Evolutionary conservation across 2,329 filamentous ascomycete species (phyloP).

Genomic region (Xylariomycetidae sp.): DNA sequence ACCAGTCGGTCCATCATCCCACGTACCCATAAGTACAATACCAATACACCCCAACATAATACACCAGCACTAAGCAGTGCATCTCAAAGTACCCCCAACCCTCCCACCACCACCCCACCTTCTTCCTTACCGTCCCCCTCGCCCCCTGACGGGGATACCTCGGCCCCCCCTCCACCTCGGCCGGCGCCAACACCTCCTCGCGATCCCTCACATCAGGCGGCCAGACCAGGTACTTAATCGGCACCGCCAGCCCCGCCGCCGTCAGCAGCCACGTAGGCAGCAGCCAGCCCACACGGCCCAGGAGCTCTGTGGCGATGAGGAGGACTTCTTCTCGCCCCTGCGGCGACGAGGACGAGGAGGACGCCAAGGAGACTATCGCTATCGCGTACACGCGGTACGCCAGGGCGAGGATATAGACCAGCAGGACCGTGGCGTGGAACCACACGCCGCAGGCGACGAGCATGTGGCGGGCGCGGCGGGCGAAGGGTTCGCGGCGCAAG

Average conservation of each 20-base stretch:
- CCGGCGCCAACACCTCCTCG: neutral
- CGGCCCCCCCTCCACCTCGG: neutral
- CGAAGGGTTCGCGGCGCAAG: slow-evolving; percentile 1
- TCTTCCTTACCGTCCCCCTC: no score
- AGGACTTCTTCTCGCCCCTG: no score
- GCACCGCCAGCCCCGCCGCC: neutral
- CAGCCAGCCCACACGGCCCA: neutral
- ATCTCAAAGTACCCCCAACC: neutral
- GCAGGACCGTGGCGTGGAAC: slow-evolving; percentile 1
- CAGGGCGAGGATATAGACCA: neutral
- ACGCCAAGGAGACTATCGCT: neutral
- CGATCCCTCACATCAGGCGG: neutral
- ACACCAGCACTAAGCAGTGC: neutral
- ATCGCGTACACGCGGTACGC: neutral
- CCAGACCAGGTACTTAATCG: neutral
- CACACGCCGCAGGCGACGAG: slow-evolving; percentile 4
- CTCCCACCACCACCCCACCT: neutral
- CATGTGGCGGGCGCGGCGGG: slow-evolving; percentile 2
- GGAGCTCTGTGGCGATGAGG: neutral
- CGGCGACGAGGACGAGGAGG: no score
- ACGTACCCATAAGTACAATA: no score
- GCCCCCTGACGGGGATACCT: neutral
- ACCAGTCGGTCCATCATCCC: no score
- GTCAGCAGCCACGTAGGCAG: neutral
- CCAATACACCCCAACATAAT: neutral